phyloP scores from a whole-genome alignment of 2,329 filamentous ascomycete genomes.

The Amphichorda felina region DNA sequence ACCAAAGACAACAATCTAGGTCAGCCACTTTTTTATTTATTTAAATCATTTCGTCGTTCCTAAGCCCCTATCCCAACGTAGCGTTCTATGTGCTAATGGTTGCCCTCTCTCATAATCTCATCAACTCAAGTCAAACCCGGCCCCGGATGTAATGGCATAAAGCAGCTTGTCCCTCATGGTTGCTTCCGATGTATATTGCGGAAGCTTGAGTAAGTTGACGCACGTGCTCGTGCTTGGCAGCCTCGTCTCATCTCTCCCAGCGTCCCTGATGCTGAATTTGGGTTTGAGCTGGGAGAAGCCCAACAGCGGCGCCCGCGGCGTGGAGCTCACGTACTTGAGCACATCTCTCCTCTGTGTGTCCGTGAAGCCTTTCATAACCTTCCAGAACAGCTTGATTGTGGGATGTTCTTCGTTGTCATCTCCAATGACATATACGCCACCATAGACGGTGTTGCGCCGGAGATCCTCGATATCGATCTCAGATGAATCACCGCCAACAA shows the following conservation, averaged over 20 bases:
- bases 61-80: too few species aligned
- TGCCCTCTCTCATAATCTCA: too few species aligned
- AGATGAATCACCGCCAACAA: constrained; percentile 78
- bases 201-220: constrained; percentile 87
- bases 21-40: too few species aligned
- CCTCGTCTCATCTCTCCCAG: constrained; percentile 46
- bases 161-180: constrained; percentile 68
- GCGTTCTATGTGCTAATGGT: too few species aligned
- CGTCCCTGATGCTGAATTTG: constrained; percentile 80
- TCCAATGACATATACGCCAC: constrained; percentile 80
- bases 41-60: too few species aligned
- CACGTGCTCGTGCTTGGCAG: constrained; percentile 93
- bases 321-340: constrained; percentile 91
- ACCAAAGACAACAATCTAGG: too few species aligned
- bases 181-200: constrained; percentile 58
- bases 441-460: constrained; percentile 72
- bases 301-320: constrained; percentile 76
- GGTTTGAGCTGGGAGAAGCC: constrained; percentile 83
- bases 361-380: constrained; percentile 64
- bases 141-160: constrained; percentile 80
- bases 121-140: constrained; percentile 77
- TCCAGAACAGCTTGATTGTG: constrained; percentile 81
- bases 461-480: constrained; percentile 84
- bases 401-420: constrained; percentile 79
- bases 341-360: constrained; percentile 75